Evolutionary conservation across 2,329 filamentous ascomycete genomes (phyloP), one percentile per base, ranked within the genome.

Genomic region (Diaporthe vaccinii): DNA sequence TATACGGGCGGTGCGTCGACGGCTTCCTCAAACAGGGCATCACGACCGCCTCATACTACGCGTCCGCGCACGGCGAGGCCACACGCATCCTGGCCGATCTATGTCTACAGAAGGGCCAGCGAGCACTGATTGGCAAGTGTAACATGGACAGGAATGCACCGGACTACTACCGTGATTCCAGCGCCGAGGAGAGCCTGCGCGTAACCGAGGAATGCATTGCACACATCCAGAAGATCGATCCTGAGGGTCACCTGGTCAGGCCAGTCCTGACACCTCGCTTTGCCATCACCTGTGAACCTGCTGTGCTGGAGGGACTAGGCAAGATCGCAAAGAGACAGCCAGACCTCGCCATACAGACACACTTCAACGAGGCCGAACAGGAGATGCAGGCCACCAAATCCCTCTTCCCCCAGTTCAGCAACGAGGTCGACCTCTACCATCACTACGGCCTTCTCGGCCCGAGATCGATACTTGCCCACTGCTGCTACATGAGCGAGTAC

Each of bases 401-500:
- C 0, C 82, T 93, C 3, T 93, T 92, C 78, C 90, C 90, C 0
- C 81, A 85, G 0, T 91, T 91, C 68, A 78, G 79, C 2, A 90
- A 85, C 72, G 91, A 93, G 80, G 89, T 87, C 0, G 90, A 92
- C 72, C 83, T 93, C 4, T 93, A 93, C 78, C 83, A 85, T 14
- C 80, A 85, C 77, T 91, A 87, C 75, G 87, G 87, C 0, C 82
- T 94, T 5, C 84, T 94, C 8, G 88, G 84, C 1, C 76, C 83
- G 4, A 86, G 89, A 12, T 88, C 89, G 0, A 92, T 94, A 74
- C 87, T 94, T 0, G 92, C 92, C 0, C 92, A 94, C 79, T 93
- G 91, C 82, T 93, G 90, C 74, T 87, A 90, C 79, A 89, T 93
- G 82, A 87, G 84, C 7, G 87, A 90, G 3, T 84, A 88, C 41